These are phyloP conservation scores for Leccinum disarticulatum DNA, from an alignment of 768 basidiomycete genomes.

Conservation along the genomic window DNA sequence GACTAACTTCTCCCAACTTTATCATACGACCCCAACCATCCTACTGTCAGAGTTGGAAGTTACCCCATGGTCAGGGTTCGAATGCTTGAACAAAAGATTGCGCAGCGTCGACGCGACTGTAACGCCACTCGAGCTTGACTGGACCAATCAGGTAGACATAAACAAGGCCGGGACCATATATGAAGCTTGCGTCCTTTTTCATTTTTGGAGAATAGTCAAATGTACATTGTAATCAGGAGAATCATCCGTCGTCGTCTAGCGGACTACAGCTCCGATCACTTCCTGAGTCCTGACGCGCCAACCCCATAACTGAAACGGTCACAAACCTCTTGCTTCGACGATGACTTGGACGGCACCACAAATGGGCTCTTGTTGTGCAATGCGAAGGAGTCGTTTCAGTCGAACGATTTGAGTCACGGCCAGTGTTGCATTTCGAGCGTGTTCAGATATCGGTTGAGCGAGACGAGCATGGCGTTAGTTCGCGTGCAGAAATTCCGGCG, in stretches of 20 bases:
- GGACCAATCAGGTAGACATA: too few species aligned
- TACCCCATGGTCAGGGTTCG: too few species aligned
- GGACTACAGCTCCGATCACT: conserved; percentile 46
- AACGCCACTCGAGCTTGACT: too few species aligned
- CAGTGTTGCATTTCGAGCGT: conserved; percentile 51
- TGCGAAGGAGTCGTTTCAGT: conserved; percentile 62
- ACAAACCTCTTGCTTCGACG: conserved; percentile 71
- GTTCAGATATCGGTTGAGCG: conserved; percentile 88
- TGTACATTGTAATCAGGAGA: too few species aligned
- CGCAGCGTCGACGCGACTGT: too few species aligned
- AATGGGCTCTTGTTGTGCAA: conserved; percentile 71
- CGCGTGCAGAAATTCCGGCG: conserved; percentile 82
- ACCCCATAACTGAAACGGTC: conserved; percentile 78
- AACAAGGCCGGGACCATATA: background rate
- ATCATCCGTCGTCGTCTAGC: background rate
- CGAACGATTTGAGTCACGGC: conserved; percentile 61
- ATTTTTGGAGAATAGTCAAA: background rate
- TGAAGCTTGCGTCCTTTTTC: background rate
- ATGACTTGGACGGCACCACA: conserved; percentile 72
- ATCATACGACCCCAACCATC: too few species aligned
- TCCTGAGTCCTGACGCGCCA: conserved; percentile 53
- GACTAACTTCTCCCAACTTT: too few species aligned
- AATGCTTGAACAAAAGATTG: too few species aligned
- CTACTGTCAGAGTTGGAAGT: too few species aligned
- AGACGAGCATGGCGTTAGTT: conserved; percentile 82